Conservation (phyloP, 2,329 filamentous ascomycete genomes). For the Fusarium domesticum region DNA sequence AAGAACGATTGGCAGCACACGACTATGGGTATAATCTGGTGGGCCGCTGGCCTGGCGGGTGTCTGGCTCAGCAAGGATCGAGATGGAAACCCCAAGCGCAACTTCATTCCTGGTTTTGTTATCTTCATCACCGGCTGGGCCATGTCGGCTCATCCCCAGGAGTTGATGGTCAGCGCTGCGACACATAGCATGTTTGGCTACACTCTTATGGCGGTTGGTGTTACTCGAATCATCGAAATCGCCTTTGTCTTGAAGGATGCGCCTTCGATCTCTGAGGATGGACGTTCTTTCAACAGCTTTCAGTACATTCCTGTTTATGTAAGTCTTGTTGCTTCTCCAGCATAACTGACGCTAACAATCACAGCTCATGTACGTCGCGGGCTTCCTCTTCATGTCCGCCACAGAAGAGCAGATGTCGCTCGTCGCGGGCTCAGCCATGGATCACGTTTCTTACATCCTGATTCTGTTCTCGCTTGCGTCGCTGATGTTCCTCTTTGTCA, state of each 20-base stretch:
- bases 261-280: slow-evolving; percentile 61
- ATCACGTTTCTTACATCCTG: slow-evolving; percentile 87
- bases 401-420: slow-evolving; percentile 94
- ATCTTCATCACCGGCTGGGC: slow-evolving; percentile 91
- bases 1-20: slow-evolving; percentile 96
- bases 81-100: slow-evolving; percentile 82
- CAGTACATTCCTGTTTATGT: slow-evolving; percentile 55
- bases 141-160: slow-evolving; percentile 90
- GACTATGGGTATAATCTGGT: slow-evolving; percentile 99
- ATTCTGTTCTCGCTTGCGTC: slow-evolving; percentile 90
- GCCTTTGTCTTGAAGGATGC: slow-evolving; percentile 79
- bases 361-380: slow-evolving; percentile 83
- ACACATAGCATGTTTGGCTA: slow-evolving; percentile 91
- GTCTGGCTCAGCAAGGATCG: slow-evolving; percentile 87
- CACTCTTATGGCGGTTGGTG: slow-evolving; percentile 85
- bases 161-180: slow-evolving; percentile 78
- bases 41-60: slow-evolving; percentile 86
- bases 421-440: slow-evolving; percentile 69
- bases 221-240: slow-evolving; percentile 85
- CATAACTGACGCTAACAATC: slow-evolving; percentile 8
- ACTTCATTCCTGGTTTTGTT: slow-evolving; percentile 88
- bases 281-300: slow-evolving; percentile 63
- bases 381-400: slow-evolving; percentile 96
- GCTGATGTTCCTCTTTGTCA: slow-evolving; percentile 84
- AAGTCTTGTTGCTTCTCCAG: slow-evolving; percentile 36